Conservation (phyloP, 2,329 filamentous ascomycete genomes). For the Monosporascus ibericus region DNA sequence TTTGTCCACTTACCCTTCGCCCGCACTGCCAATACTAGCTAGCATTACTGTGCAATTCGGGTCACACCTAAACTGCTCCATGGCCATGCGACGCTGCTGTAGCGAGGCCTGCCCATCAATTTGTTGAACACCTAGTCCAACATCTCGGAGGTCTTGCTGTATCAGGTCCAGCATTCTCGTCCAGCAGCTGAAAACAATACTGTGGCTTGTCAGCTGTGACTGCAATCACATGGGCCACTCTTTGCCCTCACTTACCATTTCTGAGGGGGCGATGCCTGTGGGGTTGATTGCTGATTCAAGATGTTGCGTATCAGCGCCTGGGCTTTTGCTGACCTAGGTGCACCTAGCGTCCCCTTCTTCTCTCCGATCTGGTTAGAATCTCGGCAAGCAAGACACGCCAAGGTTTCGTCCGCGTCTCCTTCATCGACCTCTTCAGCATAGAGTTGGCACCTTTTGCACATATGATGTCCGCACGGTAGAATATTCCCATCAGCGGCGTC, state of each 20-base stretch:
- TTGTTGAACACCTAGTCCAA: constrained; percentile 8
- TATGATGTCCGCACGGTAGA: too few species aligned
- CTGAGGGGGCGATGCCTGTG: neutral
- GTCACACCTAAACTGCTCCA: constrained; percentile 14
- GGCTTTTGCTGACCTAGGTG: constrained; percentile 5
- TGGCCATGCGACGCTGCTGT: constrained; percentile 3
- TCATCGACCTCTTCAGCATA: too few species aligned
- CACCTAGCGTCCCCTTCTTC: too few species aligned
- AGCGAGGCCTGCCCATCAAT: constrained; percentile 21
- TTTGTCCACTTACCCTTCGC: constrained; percentile 19
- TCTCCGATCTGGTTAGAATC: too few species aligned
- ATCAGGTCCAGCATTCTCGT: constrained; percentile 24
- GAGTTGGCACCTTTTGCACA: too few species aligned
- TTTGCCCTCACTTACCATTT: too few species aligned
- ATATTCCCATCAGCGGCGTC: too few species aligned
- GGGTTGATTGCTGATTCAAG: too few species aligned
- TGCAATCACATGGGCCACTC: too few species aligned
- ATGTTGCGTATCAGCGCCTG: constrained; percentile 6
- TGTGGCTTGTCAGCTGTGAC: constrained; percentile 1
- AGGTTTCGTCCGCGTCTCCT: too few species aligned
- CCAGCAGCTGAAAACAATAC: constrained; percentile 24
- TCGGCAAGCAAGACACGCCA: too few species aligned
- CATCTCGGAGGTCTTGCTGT: constrained; percentile 4
- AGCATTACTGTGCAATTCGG: constrained; percentile 21
- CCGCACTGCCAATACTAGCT: constrained; percentile 23